Base-by-base conservation (phyloP, 2,329 filamentous ascomycete genomes). In the Fusarium sp. region DNA sequence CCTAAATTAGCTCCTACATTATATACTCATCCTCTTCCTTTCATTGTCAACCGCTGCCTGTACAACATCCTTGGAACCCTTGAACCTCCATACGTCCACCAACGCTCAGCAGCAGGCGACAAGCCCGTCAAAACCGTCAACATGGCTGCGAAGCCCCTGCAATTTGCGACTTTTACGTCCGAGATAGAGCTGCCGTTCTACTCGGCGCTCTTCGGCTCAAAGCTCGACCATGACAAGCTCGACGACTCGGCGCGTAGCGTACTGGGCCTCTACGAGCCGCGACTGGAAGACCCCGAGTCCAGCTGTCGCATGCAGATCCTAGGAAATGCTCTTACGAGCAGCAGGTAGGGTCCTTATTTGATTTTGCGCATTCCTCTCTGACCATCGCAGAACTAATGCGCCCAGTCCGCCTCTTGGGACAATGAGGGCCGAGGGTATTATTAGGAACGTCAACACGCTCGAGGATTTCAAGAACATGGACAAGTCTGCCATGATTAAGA, bases 181-280 rank as follows among this genome's bases (percentile, higher is more conserved):
- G 95, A 98, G 84, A 95, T 98, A 80, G 97, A 99, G 82, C 88
- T 98, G 50, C 94, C 95, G 52, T 99, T 99, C 84, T 99, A 98
- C 82, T 93, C 94, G 54, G 92, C 95, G 6, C 90, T 99, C n/a
- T 97, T 97, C 69, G 91, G 93, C 7, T 93, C 93, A 75, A 99
- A 99, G 85, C 95, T 99, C 81, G 95, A 98, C 82, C 93, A 97
- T 88, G 97, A 98, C 85, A 98, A 95, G 85, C 94, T 99, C 61
- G 94, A 98, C 85, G 96, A 97, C 83, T 97, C 95, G 11, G 94
- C 95, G 27, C 93, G 96, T 52, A 92, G 93, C 69, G 89, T 98
- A 4, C 88, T 97, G 33, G 97, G 97, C 5, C 85, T 98, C 50
- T 99, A 99, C 82, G 95, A 98, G 84, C 91, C 97, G 75, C 93